Percentiles rank a stretch among this genome's conserved stretches.
Conservation (phyloP, 2,329 filamentous ascomycete species). For the Fusarium xylarioides region DNA sequence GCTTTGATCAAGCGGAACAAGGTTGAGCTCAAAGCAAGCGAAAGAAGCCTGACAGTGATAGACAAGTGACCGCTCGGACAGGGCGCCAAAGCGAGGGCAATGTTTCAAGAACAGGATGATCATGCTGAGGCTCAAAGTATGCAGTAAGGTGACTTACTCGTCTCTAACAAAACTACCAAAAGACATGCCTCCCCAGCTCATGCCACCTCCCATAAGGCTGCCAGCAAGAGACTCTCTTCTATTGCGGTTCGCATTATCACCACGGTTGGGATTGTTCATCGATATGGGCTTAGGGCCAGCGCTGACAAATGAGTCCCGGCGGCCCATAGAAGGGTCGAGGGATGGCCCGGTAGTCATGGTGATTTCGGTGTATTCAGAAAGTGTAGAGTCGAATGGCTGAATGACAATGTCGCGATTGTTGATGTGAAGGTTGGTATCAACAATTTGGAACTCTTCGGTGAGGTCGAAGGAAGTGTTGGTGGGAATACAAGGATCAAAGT, state of each 20-base stretch:
- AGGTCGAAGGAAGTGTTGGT: slow-evolving; percentile 46
- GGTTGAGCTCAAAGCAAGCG: neutral
- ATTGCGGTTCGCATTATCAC: slow-evolving; percentile 62
- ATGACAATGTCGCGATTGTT: neutral
- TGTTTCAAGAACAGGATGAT: neutral
- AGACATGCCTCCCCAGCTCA: slow-evolving; percentile 97
- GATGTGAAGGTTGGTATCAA: neutral
- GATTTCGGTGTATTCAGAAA: slow-evolving; percentile 44
- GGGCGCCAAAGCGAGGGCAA: slow-evolving; percentile 10
- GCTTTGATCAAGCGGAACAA: neutral
- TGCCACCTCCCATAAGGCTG: slow-evolving; percentile 78
- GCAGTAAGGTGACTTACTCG: slow-evolving; percentile 74
- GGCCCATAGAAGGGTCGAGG: slow-evolving; percentile 66
- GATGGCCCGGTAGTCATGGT: slow-evolving; percentile 68
- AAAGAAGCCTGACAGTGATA: neutral
- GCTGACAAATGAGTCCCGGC: slow-evolving; percentile 72
- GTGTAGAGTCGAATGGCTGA: neutral
- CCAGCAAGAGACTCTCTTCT: slow-evolving; percentile 71
- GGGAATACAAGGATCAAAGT: slow-evolving; percentile 34
- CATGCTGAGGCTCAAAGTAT: slow-evolving; percentile 1
- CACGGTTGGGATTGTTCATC: slow-evolving; percentile 70
- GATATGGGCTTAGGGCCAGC: slow-evolving; percentile 73
- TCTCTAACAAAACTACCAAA: slow-evolving; percentile 97
- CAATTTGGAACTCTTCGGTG: slow-evolving; percentile 1
- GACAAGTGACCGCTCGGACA: neutral